Conservation (phyloP, 108 stramenopile species). For the Phaeodactylum tricornutum region DNA sequence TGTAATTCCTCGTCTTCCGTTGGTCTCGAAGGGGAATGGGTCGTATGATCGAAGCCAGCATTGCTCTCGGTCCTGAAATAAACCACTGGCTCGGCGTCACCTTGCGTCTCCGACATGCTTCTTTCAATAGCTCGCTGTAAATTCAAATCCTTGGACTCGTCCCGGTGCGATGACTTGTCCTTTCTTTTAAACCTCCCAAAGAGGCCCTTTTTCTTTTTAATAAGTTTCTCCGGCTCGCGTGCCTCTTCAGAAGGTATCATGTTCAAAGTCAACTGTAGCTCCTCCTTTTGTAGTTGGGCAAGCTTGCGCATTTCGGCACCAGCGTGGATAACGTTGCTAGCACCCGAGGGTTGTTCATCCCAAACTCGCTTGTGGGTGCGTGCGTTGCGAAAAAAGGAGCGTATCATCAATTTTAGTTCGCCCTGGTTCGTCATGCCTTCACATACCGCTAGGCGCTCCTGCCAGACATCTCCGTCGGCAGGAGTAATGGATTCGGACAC, state of each 20-base stretch:
- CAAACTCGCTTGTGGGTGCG: constrained; percentile 56
- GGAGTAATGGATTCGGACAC: too few relatives aligned
- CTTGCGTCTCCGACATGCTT: constrained; percentile 8
- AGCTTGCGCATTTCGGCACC: constrained; percentile 41
- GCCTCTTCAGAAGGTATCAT: constrained; percentile 2
- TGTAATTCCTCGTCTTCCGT: not conserved
- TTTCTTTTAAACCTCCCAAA: constrained; percentile 7
- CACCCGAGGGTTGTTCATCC: constrained; percentile 79
- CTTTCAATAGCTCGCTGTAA: constrained; percentile 14
- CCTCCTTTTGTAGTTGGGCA: constrained; percentile 51
- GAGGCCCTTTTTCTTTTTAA: constrained; percentile 5
- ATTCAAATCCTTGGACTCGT: constrained; percentile 14
- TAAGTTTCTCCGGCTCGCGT: not conserved
- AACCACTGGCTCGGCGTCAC: not conserved
- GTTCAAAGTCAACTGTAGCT: constrained; percentile 26
- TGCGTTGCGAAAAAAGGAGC: constrained; percentile 57
- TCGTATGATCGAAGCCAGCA: not conserved
- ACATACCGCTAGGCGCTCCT: constrained; percentile 58
- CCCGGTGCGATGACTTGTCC: not conserved
- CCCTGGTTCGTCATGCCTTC: constrained; percentile 17
- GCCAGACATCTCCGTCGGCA: constrained; percentile 77
- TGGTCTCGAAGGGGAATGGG: not conserved
- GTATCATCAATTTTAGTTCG: constrained; percentile 37
- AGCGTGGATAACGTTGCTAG: constrained; percentile 49
- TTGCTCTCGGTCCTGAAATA: not conserved